These are phyloP conservation scores for Macrophomina tecta DNA, from an alignment of 2,329 filamentous ascomycete species.

Conservation along the genomic window DNA sequence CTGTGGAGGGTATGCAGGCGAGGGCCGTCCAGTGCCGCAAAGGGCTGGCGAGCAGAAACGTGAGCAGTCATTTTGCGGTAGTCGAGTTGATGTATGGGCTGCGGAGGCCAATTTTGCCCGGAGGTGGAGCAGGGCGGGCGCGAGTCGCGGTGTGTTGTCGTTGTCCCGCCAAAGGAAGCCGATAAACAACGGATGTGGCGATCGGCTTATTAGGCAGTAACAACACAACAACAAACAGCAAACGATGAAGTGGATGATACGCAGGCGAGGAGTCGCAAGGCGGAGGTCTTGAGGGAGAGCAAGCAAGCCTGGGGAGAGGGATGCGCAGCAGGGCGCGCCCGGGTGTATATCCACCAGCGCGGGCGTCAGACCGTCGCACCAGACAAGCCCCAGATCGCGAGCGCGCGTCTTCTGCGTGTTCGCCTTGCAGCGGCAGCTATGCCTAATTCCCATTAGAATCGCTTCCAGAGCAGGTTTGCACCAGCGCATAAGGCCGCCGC, in stretches of 20 bases:
- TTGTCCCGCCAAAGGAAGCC: conserved; percentile 7
- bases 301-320: conserved; percentile 14
- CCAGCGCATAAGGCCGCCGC: not conserved
- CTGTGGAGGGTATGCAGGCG: conserved; percentile 75
- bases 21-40: conserved; percentile 72
- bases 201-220: conserved; percentile 4
- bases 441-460: not conserved
- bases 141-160: conserved; percentile 24
- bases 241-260: not conserved
- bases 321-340: conserved; percentile 10
- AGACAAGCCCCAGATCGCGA: conserved; percentile 9
- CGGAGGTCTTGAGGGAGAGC: conserved; percentile 18
- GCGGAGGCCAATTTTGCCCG: conserved; percentile 12
- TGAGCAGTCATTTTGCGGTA: conserved; percentile 25
- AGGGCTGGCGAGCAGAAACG: conserved; percentile 69
- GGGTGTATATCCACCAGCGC: conserved; percentile 21
- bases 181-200: conserved; percentile 19
- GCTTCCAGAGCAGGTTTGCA: not conserved
- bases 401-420: conserved; percentile 25
- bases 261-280: conserved; percentile 19
- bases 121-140: conserved; percentile 14
- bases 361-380: conserved; percentile 4
- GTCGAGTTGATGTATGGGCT: conserved; percentile 7
- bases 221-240: not conserved
- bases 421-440: conserved; percentile 16